phyloP scores from a whole-genome alignment of 2,329 filamentous ascomycete genomes.

The Trichoderma endophyticum region DNA sequence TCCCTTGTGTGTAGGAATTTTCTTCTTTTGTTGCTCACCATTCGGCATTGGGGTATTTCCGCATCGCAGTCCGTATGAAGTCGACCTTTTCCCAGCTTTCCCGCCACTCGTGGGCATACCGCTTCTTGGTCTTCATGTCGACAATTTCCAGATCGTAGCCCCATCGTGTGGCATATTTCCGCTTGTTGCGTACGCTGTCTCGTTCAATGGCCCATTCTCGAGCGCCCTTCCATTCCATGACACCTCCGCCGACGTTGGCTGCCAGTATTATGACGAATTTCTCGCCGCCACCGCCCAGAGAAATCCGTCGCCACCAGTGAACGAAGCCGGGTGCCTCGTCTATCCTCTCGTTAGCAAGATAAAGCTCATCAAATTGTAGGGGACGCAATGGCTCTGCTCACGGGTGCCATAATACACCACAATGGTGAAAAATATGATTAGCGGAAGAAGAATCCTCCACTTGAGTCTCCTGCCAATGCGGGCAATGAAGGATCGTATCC shows the following conservation, averaged over 20 bases:
- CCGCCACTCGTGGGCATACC: conserved; percentile 97
- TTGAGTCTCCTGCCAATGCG: conserved; percentile 64
- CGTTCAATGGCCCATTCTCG: conserved; percentile 97
- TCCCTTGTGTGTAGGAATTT: not conserved
- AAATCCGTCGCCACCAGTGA: conserved; percentile 67
- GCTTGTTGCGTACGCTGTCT: conserved; percentile 94
- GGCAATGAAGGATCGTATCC: conserved; percentile 44
- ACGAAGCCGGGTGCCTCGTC: conserved; percentile 42
- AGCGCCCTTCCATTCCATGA: conserved; percentile 98
- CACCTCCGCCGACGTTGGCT: conserved; percentile 90
- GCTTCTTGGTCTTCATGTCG: conserved; percentile 98
- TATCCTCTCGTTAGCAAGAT: not conserved
- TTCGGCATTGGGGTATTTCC: conserved; percentile 92
- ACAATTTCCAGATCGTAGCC: conserved; percentile 95
- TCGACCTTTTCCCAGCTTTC: conserved; percentile 99
- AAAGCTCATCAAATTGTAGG: not conserved
- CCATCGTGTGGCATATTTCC: conserved; percentile 80
- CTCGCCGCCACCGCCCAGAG: conserved; percentile 74
- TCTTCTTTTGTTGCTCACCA: conserved; percentile 61
- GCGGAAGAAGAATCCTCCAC: conserved; percentile 56
- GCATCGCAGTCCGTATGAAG: conserved; percentile 80
- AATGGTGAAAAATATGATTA: conserved; percentile 59
- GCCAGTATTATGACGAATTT: conserved; percentile 93
- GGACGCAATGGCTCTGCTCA: conserved; percentile 47
- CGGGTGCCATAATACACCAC: conserved; percentile 69